Base-by-base conservation (phyloP, 2,329 filamentous ascomycete species). In the Sporothrix variecibatus region DNA sequence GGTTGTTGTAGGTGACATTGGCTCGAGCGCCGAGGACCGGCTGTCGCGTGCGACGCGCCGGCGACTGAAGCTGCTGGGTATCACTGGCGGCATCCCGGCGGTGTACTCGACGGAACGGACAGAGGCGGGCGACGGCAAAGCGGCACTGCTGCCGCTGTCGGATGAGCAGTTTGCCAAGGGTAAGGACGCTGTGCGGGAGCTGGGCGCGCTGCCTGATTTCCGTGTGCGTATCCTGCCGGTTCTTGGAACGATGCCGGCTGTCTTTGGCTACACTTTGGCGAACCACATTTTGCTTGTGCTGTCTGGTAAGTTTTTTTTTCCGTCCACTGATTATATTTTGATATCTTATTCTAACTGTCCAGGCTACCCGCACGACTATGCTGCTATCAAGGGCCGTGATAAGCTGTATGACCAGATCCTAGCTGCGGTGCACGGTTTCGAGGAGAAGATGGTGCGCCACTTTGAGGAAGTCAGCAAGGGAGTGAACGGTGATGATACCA, bases 191-290 rank as follows among this genome's bases (percentile, higher is more conserved):
- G 94, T 98, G 0, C 92, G 92, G 34, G 95, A 98, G 77, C 87
- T 98, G 0, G 93, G 94, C 60, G 93, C 97, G 0, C 87, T 99
- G 70, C 93, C 95, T 1, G 95, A 97, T 80, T 99, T 99, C 82
- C 89, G 96, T 31, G 94, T 97, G 11, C 89, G 96, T n/a, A 99
- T 99, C 74, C 83, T 99, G 9, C 96, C 96, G 0, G 96, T 99
- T 0, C 85, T 99, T 2, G 96, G 96, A 0, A 99, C 96, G 0
- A 98, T 99, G 95, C 96, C 96, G 0, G 95, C 96, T 2, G 92
- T 98, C 0, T 99, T 99, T 81, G 96, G 96, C 9, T 93, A 98
- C 73, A 93, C 92, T 0, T 90, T 93, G 9, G 96, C 96, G 3
- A 99, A 98, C 82, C 94, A 98, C 80, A 90, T 98, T 75, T 95